These are phyloP conservation scores for Rhazya stricta DNA, from an alignment of 257 asterid genomes.

Conservation along the genomic window DNA sequence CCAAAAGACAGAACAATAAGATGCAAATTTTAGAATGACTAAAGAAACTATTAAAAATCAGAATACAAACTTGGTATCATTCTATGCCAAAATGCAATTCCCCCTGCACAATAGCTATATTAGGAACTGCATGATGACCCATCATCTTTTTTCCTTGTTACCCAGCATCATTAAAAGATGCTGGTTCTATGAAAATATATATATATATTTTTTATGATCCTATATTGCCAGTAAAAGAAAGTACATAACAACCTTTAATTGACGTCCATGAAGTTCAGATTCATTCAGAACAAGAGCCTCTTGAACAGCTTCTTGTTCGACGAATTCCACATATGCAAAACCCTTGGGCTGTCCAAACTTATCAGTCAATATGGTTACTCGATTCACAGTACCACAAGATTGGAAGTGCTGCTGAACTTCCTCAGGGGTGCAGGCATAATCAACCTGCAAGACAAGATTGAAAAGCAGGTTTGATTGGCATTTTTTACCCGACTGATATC, in stretches of 20 bases:
- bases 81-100: not conserved
- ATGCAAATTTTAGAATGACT: not conserved
- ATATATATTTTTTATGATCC: not conserved
- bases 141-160: too few species aligned
- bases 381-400: conserved; percentile 89
- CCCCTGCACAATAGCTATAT: too few species aligned
- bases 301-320: conserved; percentile 80
- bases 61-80: not conserved
- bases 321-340: conserved; percentile 87
- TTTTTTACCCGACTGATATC: too few species aligned
- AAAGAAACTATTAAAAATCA: not conserved
- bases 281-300: conserved; percentile 86
- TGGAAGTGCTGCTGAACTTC: conserved; percentile 98
- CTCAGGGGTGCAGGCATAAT: conserved; percentile 96
- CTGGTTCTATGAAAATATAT: too few species aligned
- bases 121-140: too few species aligned
- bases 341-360: conserved; percentile 99
- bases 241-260: conserved; percentile 55
- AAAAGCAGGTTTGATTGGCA: not conserved
- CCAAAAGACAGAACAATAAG: not conserved
- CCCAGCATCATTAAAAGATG: not conserved
- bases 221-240: not conserved
- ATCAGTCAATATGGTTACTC: conserved; percentile 91
- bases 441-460: conserved; percentile 51
- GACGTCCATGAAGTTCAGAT: conserved; percentile 96